A percentile compares a stretch with the other conserved stretches of the same genome.
Evolutionary conservation across 148 eudicot genomes (phyloP).

Genomic region (Limonium bicolor): DNA sequence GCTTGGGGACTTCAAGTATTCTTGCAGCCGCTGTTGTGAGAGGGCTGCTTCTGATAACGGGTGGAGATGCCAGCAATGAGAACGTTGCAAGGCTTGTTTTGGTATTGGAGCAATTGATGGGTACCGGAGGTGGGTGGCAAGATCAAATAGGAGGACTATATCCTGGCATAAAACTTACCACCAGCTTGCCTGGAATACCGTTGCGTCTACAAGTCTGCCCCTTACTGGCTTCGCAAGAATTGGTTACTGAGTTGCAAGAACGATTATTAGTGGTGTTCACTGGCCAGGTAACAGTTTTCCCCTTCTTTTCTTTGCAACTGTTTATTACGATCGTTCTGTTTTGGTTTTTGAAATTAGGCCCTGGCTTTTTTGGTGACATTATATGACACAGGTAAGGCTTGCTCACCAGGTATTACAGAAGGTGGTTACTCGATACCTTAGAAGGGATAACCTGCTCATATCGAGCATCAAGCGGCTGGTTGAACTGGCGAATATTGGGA

Average conservation of each 20-base stretch:
- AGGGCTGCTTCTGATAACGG: constrained; percentile 71
- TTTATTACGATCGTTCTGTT: no score
- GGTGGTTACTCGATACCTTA: constrained; percentile 79
- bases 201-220: constrained; percentile 86
- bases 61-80: constrained; percentile 67
- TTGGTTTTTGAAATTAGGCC: no score
- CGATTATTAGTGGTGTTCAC: constrained; percentile 92
- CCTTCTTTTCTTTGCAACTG: no score
- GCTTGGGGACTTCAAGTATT: constrained; percentile 95
- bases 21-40: constrained; percentile 97
- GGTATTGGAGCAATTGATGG: constrained; percentile 96
- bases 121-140: constrained; percentile 99
- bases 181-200: constrained; percentile 91
- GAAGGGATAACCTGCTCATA: constrained; percentile 69
- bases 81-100: constrained; percentile 81
- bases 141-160: constrained; percentile 96
- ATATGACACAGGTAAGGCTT: constrained; percentile 92
- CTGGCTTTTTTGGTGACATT: no score
- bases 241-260: constrained; percentile 52
- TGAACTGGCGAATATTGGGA: constrained; percentile 79
- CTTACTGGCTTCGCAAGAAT: constrained; percentile 49
- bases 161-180: constrained; percentile 76
- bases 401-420: constrained; percentile 90
- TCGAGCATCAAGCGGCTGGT: constrained; percentile 93
- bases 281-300: constrained; percentile 59